Evolutionary conservation across 2,329 filamentous ascomycete species (phyloP).

Genomic region (Chaetomiaceae sp.): DNA sequence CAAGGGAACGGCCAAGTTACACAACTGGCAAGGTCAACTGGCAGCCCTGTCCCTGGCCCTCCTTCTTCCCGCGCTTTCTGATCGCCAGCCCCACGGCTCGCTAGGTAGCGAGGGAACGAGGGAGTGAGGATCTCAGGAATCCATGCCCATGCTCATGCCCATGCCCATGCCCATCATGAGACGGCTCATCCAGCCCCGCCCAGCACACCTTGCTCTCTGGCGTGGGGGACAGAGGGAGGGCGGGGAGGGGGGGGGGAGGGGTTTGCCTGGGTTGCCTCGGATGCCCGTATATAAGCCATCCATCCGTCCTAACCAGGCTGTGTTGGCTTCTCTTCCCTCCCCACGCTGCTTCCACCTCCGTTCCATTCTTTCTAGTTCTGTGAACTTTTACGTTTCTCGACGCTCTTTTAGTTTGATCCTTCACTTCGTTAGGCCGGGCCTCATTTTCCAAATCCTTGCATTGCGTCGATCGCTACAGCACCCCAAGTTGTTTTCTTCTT

Average conservation of each 20-base stretch:
- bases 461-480: constrained; percentile 22
- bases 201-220: too few relatives aligned
- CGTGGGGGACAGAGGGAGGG: too few relatives aligned
- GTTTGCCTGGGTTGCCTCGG: background rate
- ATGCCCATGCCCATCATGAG: constrained; percentile 23
- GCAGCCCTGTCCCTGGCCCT: constrained; percentile 2
- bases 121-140: constrained; percentile 17
- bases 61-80: constrained; percentile 12
- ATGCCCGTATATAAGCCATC: constrained; percentile 19
- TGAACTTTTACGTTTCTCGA: constrained; percentile 30
- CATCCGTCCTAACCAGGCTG: background rate
- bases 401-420: constrained; percentile 27
- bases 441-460: constrained; percentile 19
- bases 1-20: constrained; percentile 18
- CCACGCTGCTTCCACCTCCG: constrained; percentile 25
- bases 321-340: constrained; percentile 16
- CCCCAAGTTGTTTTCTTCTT: too few relatives aligned
- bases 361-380: constrained; percentile 31
- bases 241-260: too few relatives aligned
- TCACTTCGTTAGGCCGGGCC: constrained; percentile 27
- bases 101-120: too few relatives aligned
- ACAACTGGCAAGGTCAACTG: constrained; percentile 3
- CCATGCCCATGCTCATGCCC: too few relatives aligned
- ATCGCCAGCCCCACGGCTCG: constrained; percentile 13
- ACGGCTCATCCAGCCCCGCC: constrained; percentile 16